Base-by-base conservation (phyloP, 176 grass and related monocot species). In the Oryza officinalis region DNA sequence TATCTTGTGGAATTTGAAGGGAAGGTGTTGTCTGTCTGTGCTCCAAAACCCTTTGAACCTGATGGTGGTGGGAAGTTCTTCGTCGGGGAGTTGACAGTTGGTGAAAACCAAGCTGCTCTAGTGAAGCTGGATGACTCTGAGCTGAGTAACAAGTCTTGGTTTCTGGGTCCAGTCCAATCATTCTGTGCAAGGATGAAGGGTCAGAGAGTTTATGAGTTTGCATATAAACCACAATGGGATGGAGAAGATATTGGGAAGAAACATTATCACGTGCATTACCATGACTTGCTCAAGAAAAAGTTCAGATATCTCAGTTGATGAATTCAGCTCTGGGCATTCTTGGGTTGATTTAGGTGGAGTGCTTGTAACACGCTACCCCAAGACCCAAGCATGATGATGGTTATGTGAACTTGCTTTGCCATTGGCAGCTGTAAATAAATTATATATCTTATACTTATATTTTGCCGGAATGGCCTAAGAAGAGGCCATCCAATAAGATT, bases 311-410 rank as follows among this genome's bases (percentile, higher is more conserved):
- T 69, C 67, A 69, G 5, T 33, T 69, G 67, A 69, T 22, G 2
- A 8, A 69, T 69, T 69, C 13, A 2, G 18, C 32, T 2, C 32
- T 40, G 67, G 31, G 20, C 27, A 38, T 20, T 15, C 6, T 35
- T 69, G 67, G 32, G 31, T 69, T 69, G 67, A 69, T 69, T 69
- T 38, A 38, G 67, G 67, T 9, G 67, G 67, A 69, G 67, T 38
- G 32, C 4, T 37, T 15, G 67, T 69, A 20, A 69, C 32, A 1
- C 32, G 8, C 20, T 20, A 22, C 67, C 67, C 46, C 9, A 17
- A 49, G 46, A 49, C 46, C 4, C 14, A 49, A 49, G 12, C 46
- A 17, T 17, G 46, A 17, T 49, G 14, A 14, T 49, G 14, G 46
- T 49, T 49, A 33, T 49, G 46, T 49, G 46, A 49, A 17, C 2